phyloP scores from a whole-genome alignment of 2,329 filamentous ascomycete genomes.

The Cryphonectria japonica region DNA sequence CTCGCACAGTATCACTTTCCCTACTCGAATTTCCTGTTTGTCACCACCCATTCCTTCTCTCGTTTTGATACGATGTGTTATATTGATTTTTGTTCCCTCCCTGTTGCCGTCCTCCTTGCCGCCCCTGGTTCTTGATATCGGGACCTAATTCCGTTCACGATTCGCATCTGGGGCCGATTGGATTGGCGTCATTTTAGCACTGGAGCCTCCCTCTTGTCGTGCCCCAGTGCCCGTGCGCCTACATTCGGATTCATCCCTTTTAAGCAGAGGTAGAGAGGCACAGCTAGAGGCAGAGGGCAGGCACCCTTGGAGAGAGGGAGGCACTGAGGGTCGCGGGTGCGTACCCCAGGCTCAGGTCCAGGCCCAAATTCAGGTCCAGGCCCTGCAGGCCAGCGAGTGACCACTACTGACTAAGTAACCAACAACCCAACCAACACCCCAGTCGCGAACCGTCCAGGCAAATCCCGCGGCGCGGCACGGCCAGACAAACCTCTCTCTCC shows the following conservation, averaged over 20 bases:
- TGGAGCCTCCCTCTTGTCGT: conserved; percentile 3
- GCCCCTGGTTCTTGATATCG: not conserved
- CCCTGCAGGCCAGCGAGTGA: not conserved
- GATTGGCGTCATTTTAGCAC: conserved; percentile 15
- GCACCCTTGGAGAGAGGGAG: not conserved
- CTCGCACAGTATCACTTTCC: not conserved
- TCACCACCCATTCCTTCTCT: not conserved
- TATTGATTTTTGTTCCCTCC: not conserved
- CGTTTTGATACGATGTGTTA: not conserved
- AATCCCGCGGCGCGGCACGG: conserved; percentile 13
- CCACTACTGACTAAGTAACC: not conserved
- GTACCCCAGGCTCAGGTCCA: not conserved
- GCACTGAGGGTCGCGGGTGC: not conserved
- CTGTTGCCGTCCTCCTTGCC: not conserved
- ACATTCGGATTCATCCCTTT: conserved; percentile 7
- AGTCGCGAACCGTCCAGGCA: conserved; percentile 7
- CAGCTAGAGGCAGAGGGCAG: not conserved
- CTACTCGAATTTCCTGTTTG: not conserved
- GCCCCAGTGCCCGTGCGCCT: conserved; percentile 5
- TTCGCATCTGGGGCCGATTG: conserved; percentile 5
- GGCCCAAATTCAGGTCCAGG: not conserved
- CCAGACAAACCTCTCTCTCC: not conserved
- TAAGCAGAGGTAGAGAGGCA: not conserved
- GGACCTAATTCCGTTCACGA: not conserved
- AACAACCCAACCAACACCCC: not conserved